Conservation (phyloP, 2,329 filamentous ascomycete genomes). For the Hypoxylon sp. region DNA sequence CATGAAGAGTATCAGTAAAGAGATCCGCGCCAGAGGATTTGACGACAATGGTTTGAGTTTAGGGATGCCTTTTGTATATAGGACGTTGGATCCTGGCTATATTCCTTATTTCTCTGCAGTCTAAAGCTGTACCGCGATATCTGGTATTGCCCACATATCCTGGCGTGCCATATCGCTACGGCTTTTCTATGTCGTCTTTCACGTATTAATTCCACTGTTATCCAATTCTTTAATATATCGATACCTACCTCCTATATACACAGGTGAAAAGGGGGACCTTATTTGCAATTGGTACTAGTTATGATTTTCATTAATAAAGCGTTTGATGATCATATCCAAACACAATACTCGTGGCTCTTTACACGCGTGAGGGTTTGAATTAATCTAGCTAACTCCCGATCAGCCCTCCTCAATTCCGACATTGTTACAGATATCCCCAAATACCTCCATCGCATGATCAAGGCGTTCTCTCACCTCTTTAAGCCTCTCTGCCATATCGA, state of each 20-base stretch:
- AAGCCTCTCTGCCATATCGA: constrained; percentile 55
- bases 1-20: neutral
- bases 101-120: constrained; percentile 17
- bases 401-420: constrained; percentile 46
- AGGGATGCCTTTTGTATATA: constrained; percentile 15
- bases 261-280: too few species aligned
- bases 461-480: constrained; percentile 51
- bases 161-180: neutral
- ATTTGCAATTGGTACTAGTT: too few species aligned
- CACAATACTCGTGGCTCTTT: too few species aligned
- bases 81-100: constrained; percentile 15
- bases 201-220: neutral
- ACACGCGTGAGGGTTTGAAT: too few species aligned
- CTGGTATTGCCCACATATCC: neutral
- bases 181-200: neutral
- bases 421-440: constrained; percentile 53
- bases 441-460: constrained; percentile 54
- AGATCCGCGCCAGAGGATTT: neutral
- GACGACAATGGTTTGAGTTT: neutral
- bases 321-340: too few species aligned
- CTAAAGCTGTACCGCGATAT: neutral
- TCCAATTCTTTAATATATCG: neutral
- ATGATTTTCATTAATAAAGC: too few species aligned
- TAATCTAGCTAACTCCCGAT: neutral
- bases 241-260: too few species aligned